Evolutionary conservation across 2,329 filamentous ascomycete species (phyloP).

Genomic region (Neofusicoccum ribis): DNA sequence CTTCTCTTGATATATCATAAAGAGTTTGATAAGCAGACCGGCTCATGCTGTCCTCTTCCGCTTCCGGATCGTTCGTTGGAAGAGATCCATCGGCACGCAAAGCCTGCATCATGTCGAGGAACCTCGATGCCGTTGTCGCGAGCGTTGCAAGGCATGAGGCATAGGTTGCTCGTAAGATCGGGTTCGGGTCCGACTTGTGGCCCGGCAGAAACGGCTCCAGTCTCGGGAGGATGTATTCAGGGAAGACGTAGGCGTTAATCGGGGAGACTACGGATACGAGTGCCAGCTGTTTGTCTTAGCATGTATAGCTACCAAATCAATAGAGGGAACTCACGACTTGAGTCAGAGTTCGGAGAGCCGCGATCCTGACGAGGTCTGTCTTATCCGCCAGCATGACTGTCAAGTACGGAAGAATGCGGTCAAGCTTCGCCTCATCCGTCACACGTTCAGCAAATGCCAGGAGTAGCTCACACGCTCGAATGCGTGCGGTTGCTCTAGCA

Average conservation of each 20-base stretch:
- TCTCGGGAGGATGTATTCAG: conserved; percentile 64
- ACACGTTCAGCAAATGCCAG: conserved; percentile 87
- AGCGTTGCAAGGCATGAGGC: conserved; percentile 88
- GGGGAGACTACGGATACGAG: conserved; percentile 85
- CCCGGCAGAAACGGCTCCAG: conserved; percentile 59
- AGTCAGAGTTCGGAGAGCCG: conserved; percentile 82
- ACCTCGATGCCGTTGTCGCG: conserved; percentile 79
- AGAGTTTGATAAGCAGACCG: conserved; percentile 73
- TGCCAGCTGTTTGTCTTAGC: conserved; percentile 54
- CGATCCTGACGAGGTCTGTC: conserved; percentile 79
- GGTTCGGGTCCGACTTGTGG: conserved; percentile 52
- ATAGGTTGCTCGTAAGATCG: conserved; percentile 84
- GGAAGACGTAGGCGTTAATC: conserved; percentile 67
- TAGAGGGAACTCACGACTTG: conserved; percentile 60
- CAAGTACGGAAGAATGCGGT: conserved; percentile 87
- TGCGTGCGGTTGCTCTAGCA: conserved; percentile 79
- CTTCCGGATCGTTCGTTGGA: conserved; percentile 73
- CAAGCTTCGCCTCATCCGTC: conserved; percentile 93
- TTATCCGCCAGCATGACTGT: conserved; percentile 80
- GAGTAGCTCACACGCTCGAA: conserved; percentile 87
- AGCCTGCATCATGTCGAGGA: conserved; percentile 88
- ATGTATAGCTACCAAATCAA: neutral
- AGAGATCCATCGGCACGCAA: conserved; percentile 81
- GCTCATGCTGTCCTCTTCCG: conserved; percentile 71
- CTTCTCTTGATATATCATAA: conserved; percentile 82